Conservation (phyloP, 192 early-diverging fungal genomes). For the Cladochytrium replicatum region DNA sequence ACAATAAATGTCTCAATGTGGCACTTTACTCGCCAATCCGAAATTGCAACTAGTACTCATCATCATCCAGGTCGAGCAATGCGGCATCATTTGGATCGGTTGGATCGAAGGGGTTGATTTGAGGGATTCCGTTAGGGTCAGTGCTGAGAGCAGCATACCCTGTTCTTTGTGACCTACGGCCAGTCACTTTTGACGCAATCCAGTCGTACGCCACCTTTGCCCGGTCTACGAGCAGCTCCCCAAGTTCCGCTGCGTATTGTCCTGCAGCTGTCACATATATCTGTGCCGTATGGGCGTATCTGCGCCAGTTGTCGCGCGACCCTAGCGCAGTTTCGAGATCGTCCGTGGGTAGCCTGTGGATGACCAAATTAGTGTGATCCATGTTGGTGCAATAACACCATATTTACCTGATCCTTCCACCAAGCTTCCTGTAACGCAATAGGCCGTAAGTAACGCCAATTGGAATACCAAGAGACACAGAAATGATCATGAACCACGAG, state of each 20-base stretch:
- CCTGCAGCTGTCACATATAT: too few relatives aligned
- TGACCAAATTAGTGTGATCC: neutral
- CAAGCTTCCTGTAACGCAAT: conserved; percentile 12
- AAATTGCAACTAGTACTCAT: too few relatives aligned
- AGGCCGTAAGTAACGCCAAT: conserved; percentile 15
- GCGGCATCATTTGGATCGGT: conserved; percentile 11
- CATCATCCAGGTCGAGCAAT: conserved; percentile 19
- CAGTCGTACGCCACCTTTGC: conserved; percentile 11
- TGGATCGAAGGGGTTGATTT: conserved; percentile 1
- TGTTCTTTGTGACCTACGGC: neutral
- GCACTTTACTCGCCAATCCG: too few relatives aligned
- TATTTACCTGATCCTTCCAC: conserved; percentile 25
- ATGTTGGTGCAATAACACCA: neutral
- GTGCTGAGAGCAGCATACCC: conserved; percentile 16
- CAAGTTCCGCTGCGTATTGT: conserved; percentile 9
- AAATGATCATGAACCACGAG: conserved; percentile 20
- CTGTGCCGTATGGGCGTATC: too few relatives aligned
- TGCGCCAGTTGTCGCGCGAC: conserved; percentile 1
- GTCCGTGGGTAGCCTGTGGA: conserved; percentile 19
- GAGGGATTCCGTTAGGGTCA: neutral
- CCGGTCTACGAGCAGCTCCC: conserved; percentile 12
- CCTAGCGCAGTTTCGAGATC: neutral
- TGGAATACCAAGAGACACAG: conserved; percentile 21
- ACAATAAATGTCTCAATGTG: too few relatives aligned
- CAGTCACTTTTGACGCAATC: conserved; percentile 4